Evolutionary conservation across 1,139 yeast genomes (phyloP).

Genomic region (Kazachstania sp.): DNA sequence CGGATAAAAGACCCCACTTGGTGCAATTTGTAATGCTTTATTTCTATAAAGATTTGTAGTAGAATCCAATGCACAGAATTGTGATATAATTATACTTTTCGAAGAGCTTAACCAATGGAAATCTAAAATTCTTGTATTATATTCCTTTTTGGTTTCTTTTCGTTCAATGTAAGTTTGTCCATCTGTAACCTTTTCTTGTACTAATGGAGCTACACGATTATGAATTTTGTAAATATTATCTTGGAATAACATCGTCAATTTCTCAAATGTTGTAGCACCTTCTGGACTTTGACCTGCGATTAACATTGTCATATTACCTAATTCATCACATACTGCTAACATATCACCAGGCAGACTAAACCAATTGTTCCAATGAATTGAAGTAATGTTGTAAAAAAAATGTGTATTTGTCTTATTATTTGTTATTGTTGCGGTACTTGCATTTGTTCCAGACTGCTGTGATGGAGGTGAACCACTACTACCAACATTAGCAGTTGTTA

Average conservation of each 20-base stretch:
- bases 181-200: slow-evolving; percentile 6
- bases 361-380: slow-evolving; percentile 32
- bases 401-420: slow-evolving; percentile 14
- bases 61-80: slow-evolving; percentile 27
- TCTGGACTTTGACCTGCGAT: slow-evolving; percentile 30
- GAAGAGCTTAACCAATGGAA: slow-evolving; percentile 32
- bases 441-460: background rate
- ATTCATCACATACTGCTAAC: slow-evolving; percentile 31
- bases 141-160: slow-evolving; percentile 28
- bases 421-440: slow-evolving; percentile 6
- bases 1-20: slow-evolving; percentile 31
- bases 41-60: slow-evolving; percentile 24
- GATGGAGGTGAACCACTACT: slow-evolving; percentile 6
- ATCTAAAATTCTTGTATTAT: slow-evolving; percentile 26
- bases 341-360: slow-evolving; percentile 30
- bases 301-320: slow-evolving; percentile 30
- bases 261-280: slow-evolving; percentile 30
- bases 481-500: slow-evolving; percentile 2
- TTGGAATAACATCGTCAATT: slow-evolving; percentile 29
- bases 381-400: slow-evolving; percentile 24
- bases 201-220: slow-evolving; percentile 25
- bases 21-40: slow-evolving; percentile 29
- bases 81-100: slow-evolving; percentile 26
- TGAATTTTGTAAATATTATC: slow-evolving; percentile 30
- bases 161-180: slow-evolving; percentile 13